Evolutionary conservation across 139 green algal genomes (phyloP).

Genomic region (Tetradesmus obliquus): DNA sequence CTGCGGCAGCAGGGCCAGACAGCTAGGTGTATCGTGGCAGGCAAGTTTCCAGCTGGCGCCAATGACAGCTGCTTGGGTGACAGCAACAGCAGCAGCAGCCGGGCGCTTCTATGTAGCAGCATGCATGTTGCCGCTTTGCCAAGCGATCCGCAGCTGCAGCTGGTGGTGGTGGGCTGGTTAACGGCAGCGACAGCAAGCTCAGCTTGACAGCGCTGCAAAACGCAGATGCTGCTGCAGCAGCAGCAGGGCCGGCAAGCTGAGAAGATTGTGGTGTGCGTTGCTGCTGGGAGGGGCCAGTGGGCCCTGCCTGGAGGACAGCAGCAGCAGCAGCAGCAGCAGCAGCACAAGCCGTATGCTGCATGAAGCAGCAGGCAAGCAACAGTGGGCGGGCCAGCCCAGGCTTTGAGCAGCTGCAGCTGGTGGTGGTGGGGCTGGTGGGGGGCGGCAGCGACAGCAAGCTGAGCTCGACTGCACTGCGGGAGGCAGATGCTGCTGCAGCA

Average conservation of each 20-base stretch:
- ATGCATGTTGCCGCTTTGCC: too few species aligned
- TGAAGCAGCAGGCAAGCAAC: not conserved
- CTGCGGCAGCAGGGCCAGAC: not conserved
- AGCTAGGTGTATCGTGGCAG: too few species aligned
- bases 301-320: too few species aligned
- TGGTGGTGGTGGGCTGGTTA: constrained; percentile 79
- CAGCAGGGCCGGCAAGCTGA: too few species aligned
- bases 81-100: not conserved
- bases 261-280: constrained; percentile 76
- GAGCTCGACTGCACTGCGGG: constrained; percentile 74
- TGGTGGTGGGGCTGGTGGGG: constrained; percentile 79
- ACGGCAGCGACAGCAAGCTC: constrained; percentile 53
- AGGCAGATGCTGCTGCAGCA: constrained; percentile 45
- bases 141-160: constrained; percentile 61
- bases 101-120: not conserved
- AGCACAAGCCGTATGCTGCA: not conserved
- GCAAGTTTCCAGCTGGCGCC: not conserved
- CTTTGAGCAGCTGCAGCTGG: constrained; percentile 69
- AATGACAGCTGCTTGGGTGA: not conserved
- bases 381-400: constrained; percentile 51
- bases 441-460: constrained; percentile 58
- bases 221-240: too few species aligned
- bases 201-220: constrained; percentile 72
- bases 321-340: too few species aligned
- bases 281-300: constrained; percentile 38